Evolutionary conservation across 1,139 yeast genomes (phyloP), one percentile per base, ranked within the genome.

Genomic region (Arxiozyma slooffiae): DNA sequence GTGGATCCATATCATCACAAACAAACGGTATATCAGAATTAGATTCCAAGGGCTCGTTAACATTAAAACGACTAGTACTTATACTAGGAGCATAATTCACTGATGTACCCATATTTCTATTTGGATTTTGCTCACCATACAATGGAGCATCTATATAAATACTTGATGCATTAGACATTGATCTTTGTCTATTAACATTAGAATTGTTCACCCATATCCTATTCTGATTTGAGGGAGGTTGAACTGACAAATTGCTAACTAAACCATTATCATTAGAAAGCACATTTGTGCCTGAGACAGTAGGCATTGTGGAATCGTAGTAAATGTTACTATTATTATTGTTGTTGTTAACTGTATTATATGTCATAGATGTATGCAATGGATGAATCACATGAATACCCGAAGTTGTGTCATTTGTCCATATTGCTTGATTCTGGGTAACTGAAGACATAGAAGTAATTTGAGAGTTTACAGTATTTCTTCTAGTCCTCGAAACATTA

Each of bases 1-100:
- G 61, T 47, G 75, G 79, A 56, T 82, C 82, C 49, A 77, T 70
- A 53, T 81, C 81, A 61, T 84, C 89, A 30, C 59, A 59, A 17
- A 64, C 58, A 69, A 69, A 50, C 73, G 71, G 48, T 70, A 54
- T 3, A 77, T 78, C 50, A 57, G 21, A 46, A 17, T 30, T 60
- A 58, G 11, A 20, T 16, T 22, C 20, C 20, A 14, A 24, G 7
- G 47, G n/a, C 8, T 36, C 40, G 8, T 49, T 54, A 2, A 24
- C 34, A 7, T 38, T 38, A n/a, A 34, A 16, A 6, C 21, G 24
- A n/a, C 30, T 16, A 14, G 22, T 37, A 9, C 22, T 44, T 20
- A 23, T 37, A 22, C 36, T 44, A 5, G 30, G 21, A 14, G 65
- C 60, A 53, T 64, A 70, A 11, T 73, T 71, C 8, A 26, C 8